A percentile compares a stretch with the other conserved stretches of the same genome.
phyloP scores from a whole-genome alignment of 116 monocot species.

The Phalaenopsis hybrid region DNA sequence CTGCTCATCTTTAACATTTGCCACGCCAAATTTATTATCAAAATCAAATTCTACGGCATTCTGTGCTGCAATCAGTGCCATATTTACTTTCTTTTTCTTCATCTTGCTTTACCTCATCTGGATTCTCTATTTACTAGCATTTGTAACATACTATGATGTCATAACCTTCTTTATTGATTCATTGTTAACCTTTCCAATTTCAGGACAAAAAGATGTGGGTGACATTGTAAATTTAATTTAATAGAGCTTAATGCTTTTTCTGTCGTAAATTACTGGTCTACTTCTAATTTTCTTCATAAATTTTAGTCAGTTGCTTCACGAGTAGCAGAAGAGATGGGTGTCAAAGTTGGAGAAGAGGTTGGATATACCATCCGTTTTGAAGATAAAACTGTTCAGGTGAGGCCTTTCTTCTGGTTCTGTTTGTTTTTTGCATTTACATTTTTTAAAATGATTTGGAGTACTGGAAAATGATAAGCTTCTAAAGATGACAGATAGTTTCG shows the following conservation, averaged over 20 bases:
- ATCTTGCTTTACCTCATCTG: not conserved
- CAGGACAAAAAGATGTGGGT: not conserved
- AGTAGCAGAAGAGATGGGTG: slow-evolving; percentile 94
- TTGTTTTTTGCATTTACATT: not conserved
- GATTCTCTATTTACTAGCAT: too few species aligned
- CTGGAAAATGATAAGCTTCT: not conserved
- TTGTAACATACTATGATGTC: not conserved
- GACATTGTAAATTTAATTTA: not conserved
- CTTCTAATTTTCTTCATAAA: not conserved
- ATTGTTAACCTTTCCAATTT: not conserved
- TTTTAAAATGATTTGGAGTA: not conserved
- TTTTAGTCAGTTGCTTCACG: slow-evolving; percentile 80
- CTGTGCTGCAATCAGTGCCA: not conserved
- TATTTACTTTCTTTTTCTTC: not conserved
- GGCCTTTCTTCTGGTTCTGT: not conserved
- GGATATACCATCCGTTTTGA: slow-evolving; percentile 96
- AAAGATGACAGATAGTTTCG: not conserved
- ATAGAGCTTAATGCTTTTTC: not conserved
- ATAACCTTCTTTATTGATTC: not conserved
- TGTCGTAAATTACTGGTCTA: not conserved
- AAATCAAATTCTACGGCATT: not conserved
- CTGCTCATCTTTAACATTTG: not conserved
- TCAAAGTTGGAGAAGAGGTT: slow-evolving; percentile 95
- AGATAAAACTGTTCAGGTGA: slow-evolving; percentile 69
- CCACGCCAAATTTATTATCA: not conserved